A percentile compares a stretch with the other conserved stretches of the same genome.
phyloP scores from a whole-genome alignment of 2,329 filamentous ascomycete species.

The Macrophomina pseudophaseolina region DNA sequence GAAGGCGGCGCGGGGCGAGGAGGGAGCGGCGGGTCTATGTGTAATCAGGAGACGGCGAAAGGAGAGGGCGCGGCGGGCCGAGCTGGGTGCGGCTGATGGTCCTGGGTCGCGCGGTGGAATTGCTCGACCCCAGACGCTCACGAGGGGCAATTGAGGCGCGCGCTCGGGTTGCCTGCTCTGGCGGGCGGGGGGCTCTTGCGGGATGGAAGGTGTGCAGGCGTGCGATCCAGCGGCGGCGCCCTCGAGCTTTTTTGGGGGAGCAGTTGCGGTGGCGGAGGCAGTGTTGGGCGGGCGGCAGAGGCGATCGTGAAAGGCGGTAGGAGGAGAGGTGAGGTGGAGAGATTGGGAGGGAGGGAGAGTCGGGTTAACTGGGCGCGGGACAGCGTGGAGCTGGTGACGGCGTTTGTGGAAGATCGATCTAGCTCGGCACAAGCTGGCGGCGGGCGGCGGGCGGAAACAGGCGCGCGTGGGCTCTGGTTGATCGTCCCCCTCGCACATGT shows the following conservation, averaged over 20 bases:
- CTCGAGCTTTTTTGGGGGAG: not conserved
- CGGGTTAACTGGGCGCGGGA: not conserved
- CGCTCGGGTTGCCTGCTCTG: constrained; percentile 2
- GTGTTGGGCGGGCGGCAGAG: not conserved
- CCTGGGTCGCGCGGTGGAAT: constrained; percentile 21
- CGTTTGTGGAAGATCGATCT: constrained; percentile 23
- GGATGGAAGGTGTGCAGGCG: not conserved
- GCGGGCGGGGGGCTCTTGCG: not conserved
- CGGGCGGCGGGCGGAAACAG: constrained; percentile 15
- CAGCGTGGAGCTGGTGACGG: constrained; percentile 16
- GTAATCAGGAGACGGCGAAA: constrained; percentile 26
- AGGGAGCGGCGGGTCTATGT: constrained; percentile 18
- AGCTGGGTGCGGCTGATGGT: constrained; percentile 27
- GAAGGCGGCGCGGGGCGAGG: constrained; percentile 17
- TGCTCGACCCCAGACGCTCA: constrained; percentile 16
- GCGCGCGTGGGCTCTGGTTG: constrained; percentile 13
- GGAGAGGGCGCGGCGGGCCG: constrained; percentile 24
- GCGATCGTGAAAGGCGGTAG: constrained; percentile 26
- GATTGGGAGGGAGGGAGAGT: not conserved
- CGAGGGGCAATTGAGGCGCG: constrained; percentile 19
- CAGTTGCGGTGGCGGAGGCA: not conserved
- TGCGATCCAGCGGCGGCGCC: constrained; percentile 2
- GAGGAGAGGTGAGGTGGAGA: constrained; percentile 23
- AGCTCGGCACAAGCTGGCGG: constrained; percentile 26
- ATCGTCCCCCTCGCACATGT: constrained; percentile 22